Evolutionary conservation across 108 stramenopile genomes (phyloP).

Genomic region (Cylindrotheca fusiformis): DNA sequence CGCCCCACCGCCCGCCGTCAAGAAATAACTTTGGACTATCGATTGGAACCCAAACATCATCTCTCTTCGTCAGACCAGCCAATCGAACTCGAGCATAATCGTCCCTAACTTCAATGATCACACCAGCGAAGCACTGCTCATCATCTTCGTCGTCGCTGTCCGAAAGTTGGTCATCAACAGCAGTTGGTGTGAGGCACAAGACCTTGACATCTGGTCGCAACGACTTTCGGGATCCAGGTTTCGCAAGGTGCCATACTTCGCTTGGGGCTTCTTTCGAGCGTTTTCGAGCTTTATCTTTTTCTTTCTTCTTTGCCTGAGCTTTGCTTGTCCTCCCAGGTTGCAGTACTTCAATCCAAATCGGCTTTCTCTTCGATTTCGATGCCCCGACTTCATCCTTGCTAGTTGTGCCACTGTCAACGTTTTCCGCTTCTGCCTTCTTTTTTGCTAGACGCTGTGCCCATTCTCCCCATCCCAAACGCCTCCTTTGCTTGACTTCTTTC

Average conservation of each 20-base stretch:
- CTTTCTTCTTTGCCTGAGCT: slow-evolving; percentile 9
- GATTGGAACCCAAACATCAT: slow-evolving; percentile 74
- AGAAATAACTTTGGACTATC: slow-evolving; percentile 60
- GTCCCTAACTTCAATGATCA: slow-evolving; percentile 51
- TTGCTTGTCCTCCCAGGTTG: slow-evolving; percentile 9
- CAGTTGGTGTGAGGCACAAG: slow-evolving; percentile 37
- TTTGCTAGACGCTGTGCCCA: slow-evolving; percentile 27
- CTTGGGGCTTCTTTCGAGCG: slow-evolving; percentile 1
- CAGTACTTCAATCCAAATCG: slow-evolving; percentile 52
- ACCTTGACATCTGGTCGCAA: slow-evolving; percentile 20
- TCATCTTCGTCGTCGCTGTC: slow-evolving; percentile 36
- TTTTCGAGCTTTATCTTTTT: slow-evolving; percentile 11
- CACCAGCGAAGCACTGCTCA: slow-evolving; percentile 71
- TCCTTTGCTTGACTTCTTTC: slow-evolving; percentile 42
- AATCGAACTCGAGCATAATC: slow-evolving; percentile 74
- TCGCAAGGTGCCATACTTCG: slow-evolving; percentile 50
- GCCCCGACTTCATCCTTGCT: slow-evolving; percentile 13
- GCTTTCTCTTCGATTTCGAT: slow-evolving; percentile 11
- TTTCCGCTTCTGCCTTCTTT: slow-evolving; percentile 8
- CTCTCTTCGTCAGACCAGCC: slow-evolving; percentile 54
- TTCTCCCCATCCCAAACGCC: slow-evolving; percentile 30
- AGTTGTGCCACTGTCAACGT: slow-evolving; percentile 5
- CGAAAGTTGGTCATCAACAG: slow-evolving; percentile 13
- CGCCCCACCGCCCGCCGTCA: slow-evolving; percentile 67
- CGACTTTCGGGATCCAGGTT: slow-evolving; percentile 26